Base-by-base conservation (phyloP, 116 monocot genomes). In the Iris pallida region DNA sequence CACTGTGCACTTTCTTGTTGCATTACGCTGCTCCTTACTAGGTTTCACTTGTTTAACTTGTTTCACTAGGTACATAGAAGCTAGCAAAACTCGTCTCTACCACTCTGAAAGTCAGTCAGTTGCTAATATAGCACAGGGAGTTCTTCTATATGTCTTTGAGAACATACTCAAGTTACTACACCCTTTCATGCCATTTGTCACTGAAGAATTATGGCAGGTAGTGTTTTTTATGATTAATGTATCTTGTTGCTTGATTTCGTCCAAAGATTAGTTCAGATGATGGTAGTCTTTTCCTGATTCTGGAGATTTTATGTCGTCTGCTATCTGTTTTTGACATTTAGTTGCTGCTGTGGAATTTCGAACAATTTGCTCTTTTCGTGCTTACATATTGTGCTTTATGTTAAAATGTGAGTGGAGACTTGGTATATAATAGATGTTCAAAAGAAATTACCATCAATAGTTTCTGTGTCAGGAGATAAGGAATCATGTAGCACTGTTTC, bases 201-300 rank as follows among this genome's bases (percentile, higher is more conserved):
- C 97, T 48, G 97, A 97, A 81, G 97, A 92, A 72, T 65, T 97
- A 70, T 97, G 97, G 97, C 97, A 97, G 97, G 97, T 97, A 86
- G 5, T 5, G 18, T 5, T 70, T 49, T 30, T 15, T 58, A 58
- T 58, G 58, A 58, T 58, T 20, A 58, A 58, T 58, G 58, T 46
- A 19, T 17, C 16, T 64, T 2, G 30, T 30, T 30, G 30, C 30
- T 30, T 30, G 0, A 30, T 30, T 30, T 30, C 3, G 30, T 30
- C 30, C 30, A 30, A 30, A 30, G 30, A 30, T 30, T 30, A 30
- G 30, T 30, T 30, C 30, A 0, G 30, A 30, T 30, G 30, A 30
- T 30, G 30, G 30, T 30, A 30, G 30, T 30, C 30, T 30, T 30
- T 30, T 30, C 30, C 30, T 30, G 30, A 30, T 30, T 30, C 30